A percentile compares a stretch with the other conserved stretches of the same genome.
phyloP scores from a whole-genome alignment of 345 rosid genomes.

The Gossypium australe region DNA sequence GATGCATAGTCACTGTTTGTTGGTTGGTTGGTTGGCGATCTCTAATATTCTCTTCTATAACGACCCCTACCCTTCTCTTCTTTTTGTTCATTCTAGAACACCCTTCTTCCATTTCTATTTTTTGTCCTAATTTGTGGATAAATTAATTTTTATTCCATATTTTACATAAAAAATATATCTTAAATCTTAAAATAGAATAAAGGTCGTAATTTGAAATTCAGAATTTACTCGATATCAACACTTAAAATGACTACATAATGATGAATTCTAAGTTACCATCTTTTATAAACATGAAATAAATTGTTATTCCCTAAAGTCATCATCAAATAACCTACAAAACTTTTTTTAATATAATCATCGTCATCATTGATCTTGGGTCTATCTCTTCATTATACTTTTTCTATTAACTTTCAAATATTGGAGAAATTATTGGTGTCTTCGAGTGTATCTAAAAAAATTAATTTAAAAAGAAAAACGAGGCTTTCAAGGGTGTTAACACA shows the following conservation, averaged over 20 bases:
- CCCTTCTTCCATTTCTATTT: too few species aligned
- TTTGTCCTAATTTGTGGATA: too few species aligned
- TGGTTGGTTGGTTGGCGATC: background rate
- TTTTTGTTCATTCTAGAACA: background rate
- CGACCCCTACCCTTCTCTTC: background rate
- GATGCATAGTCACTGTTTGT: background rate
- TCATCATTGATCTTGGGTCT: background rate
- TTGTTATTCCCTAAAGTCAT: background rate
- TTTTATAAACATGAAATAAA: background rate
- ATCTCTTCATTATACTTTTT: background rate
- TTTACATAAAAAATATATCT: background rate
- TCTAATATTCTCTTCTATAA: background rate
- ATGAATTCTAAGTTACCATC: background rate
- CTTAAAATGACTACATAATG: too few species aligned
- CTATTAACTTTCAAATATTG: background rate
- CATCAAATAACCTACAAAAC: background rate
- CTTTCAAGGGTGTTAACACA: too few species aligned
- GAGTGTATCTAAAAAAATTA: too few species aligned
- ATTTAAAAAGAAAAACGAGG: too few species aligned
- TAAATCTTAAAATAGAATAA: too few species aligned
- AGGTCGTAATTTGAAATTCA: too few species aligned
- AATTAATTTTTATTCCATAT: background rate
- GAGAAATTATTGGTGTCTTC: too few species aligned
- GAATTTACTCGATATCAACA: too few species aligned
- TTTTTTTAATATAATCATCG: background rate